A percentile compares a stretch with the other conserved stretches of the same genome.
phyloP scores from a whole-genome alignment of 257 asterid species.

The Jasminum sambac region DNA sequence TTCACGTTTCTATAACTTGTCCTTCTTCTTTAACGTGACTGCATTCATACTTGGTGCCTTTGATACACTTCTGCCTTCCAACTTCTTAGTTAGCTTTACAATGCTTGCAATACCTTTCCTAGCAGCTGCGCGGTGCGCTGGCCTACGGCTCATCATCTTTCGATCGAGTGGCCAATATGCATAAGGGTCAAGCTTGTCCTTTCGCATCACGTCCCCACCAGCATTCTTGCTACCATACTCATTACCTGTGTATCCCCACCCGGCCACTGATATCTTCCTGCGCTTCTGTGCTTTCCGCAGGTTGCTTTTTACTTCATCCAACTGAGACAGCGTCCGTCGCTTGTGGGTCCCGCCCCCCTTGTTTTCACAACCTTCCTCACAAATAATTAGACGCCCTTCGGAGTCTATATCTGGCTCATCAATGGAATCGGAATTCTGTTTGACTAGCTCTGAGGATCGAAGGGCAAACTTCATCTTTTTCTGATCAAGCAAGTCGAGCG shows the following conservation, averaged over 20 bases:
- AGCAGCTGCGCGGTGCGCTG: constrained; percentile 84
- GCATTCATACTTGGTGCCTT: constrained; percentile 61
- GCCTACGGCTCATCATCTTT: constrained; percentile 89
- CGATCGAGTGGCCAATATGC: constrained; percentile 99
- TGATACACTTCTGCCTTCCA: constrained; percentile 81
- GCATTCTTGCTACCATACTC: constrained; percentile 95
- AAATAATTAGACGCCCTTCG: constrained; percentile 78
- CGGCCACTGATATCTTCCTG: constrained; percentile 61
- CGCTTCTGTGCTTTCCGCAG: constrained; percentile 57
- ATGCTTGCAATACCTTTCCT: constrained; percentile 89
- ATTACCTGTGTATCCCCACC: constrained; percentile 87
- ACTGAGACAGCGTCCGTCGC: constrained; percentile 30
- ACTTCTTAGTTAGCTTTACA: constrained; percentile 71
- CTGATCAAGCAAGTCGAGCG: constrained; percentile 59
- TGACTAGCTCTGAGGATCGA: constrained; percentile 54
- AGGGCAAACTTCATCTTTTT: constrained; percentile 81
- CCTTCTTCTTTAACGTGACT: constrained; percentile 32
- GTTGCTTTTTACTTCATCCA: constrained; percentile 53
- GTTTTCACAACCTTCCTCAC: constrained; percentile 48
- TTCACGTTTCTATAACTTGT: too few relatives aligned
- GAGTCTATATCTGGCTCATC: constrained; percentile 77
- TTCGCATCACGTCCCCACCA: constrained; percentile 75
- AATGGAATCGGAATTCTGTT: constrained; percentile 64
- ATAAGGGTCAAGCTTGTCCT: constrained; percentile 91
- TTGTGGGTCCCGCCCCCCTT: constrained; percentile 47